Base-by-base conservation (phyloP, 805 yeast species). In the Zygotorulaspora sp. region DNA sequence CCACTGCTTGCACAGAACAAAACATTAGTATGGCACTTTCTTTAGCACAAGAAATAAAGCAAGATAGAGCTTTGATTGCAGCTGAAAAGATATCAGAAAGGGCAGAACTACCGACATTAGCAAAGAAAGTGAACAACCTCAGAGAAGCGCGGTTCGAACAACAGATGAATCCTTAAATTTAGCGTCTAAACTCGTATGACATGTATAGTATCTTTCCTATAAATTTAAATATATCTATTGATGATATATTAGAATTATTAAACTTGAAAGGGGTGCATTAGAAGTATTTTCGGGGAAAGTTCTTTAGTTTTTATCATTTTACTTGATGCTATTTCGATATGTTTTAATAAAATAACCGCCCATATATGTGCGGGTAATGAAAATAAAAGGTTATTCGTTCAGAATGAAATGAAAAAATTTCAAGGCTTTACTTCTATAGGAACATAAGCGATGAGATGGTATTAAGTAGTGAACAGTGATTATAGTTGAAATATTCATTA, bases 31-130 rank as follows among this genome's bases (percentile, higher is more conserved):
- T 80, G 58, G 92, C 95, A 1, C 67, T 77, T 44, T 78, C 82
- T 22, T 58, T 92, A 19, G 88, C 78, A 6, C 72, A 70, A 43
- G 77, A 83, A 52, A 67, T 90, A 49, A 76, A 78, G 49, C 82
- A 78, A 48, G 90, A 83, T 44, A 78, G 82, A 48, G 94, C 95
- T 2, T 65, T 89, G 45, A 72, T 71, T 38, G 96, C 96, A 0
- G 96, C 97, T 1, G 67, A 76, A 10, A 83, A 83, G 61, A 84
- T 90, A 38, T 87, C 96, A 1, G 84, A 84, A 53, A 72, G 96
- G 43, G 71, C 77, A 38, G 80, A 76, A 21, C 58, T 78, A 53
- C 62, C 66, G 11, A 53, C 63, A 1, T 56, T 83, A 42, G 78
- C 77, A 0, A 75, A 71, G 41, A 71, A 71, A 53, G 73, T 82